Percentiles rank a stretch among this genome's conserved stretches.
Evolutionary conservation across 257 asterid species (phyloP).

Genomic region (Nicotiana otophora): DNA sequence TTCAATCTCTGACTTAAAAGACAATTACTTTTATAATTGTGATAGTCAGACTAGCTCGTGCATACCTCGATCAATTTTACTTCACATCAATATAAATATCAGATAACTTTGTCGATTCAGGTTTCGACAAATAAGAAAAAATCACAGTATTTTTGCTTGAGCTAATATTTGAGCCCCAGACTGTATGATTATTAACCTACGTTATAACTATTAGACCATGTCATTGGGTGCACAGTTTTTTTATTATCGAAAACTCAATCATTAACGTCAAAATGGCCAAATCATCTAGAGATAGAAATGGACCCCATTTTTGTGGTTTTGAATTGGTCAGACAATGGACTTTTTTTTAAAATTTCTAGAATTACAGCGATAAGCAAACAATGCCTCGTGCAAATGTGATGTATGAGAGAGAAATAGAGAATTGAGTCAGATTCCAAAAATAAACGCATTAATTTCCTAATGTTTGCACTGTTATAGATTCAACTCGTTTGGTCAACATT

Average conservation of each 20-base stretch:
- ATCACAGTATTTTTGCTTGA: no score
- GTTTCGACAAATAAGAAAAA: no score
- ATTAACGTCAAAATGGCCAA: not conserved
- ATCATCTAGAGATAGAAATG: constrained; percentile 1
- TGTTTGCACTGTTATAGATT: not conserved
- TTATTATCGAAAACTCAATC: constrained; percentile 8
- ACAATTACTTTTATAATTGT: no score
- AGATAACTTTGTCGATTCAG: no score
- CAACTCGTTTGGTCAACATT: no score
- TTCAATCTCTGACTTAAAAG: not conserved
- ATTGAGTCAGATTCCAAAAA: not conserved
- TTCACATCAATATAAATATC: no score
- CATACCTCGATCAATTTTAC: no score
- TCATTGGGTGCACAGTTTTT: no score
- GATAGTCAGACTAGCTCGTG: no score
- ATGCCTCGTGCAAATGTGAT: not conserved
- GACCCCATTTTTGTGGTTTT: constrained; percentile 17
- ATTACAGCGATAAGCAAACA: not conserved
- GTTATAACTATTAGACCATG: no score
- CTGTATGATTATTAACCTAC: no score
- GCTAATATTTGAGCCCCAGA: no score
- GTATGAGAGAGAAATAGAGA: not conserved
- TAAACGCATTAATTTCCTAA: not conserved
- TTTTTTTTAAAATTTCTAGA: constrained; percentile 3
- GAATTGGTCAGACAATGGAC: constrained; percentile 25